phyloP scores from a whole-genome alignment of 257 asterid species.

The Leptodermis oblonga region DNA sequence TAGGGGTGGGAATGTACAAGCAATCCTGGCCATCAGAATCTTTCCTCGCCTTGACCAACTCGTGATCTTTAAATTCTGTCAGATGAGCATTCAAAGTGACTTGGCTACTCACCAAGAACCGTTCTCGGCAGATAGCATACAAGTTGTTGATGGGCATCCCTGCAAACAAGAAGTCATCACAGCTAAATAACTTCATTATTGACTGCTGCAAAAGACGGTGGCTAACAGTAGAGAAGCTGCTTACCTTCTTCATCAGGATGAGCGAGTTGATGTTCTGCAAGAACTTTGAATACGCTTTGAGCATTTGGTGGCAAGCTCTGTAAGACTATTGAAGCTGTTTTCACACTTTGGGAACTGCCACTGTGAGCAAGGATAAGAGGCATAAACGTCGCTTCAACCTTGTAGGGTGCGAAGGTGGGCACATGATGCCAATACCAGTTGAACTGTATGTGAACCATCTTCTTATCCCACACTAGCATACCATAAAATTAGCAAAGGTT shows the following conservation, averaged over 20 bases:
- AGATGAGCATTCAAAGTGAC: constrained; percentile 82
- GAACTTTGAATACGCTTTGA: constrained; percentile 71
- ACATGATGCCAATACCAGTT: constrained; percentile 96
- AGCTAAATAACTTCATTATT: neutral
- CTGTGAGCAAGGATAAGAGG: constrained; percentile 80
- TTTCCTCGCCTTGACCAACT: constrained; percentile 75
- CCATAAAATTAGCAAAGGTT: neutral
- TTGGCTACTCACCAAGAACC: constrained; percentile 86
- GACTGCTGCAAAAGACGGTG: constrained; percentile 12
- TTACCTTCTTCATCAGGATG: constrained; percentile 87
- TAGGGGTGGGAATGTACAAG: constrained; percentile 65
- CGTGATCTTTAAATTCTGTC: constrained; percentile 94
- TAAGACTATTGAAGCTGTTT: constrained; percentile 84
- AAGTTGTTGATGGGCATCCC: constrained; percentile 78
- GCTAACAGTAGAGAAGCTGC: constrained; percentile 21
- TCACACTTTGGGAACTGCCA: constrained; percentile 70
- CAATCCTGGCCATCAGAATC: constrained; percentile 84
- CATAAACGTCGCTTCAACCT: constrained; percentile 70
- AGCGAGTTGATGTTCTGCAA: constrained; percentile 75
- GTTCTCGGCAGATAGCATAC: constrained; percentile 75
- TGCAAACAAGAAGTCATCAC: constrained; percentile 19
- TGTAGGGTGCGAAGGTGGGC: constrained; percentile 89
- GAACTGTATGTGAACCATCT: constrained; percentile 96
- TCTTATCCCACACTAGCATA: constrained; percentile 85
- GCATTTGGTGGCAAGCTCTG: constrained; percentile 97